Evolutionary conservation across 2,329 filamentous ascomycete species (phyloP).

Genomic region (Calonectria naviculata): DNA sequence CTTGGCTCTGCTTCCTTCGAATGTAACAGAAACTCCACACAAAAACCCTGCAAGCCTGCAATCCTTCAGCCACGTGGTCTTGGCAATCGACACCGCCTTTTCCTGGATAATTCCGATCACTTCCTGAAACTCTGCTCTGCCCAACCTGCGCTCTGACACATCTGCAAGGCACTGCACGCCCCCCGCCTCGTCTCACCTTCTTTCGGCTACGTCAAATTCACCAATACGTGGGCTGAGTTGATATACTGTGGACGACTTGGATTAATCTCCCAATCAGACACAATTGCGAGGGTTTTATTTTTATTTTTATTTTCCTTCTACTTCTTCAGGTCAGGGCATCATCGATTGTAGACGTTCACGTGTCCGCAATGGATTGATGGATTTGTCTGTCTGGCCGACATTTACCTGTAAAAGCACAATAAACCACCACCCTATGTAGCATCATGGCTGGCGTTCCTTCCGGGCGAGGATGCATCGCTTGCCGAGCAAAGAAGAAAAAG

Average conservation of each 20-base stretch:
- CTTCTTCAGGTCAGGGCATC: background rate
- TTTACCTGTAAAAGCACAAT: background rate
- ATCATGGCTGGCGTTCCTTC: background rate
- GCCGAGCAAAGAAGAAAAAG: constrained; percentile 3
- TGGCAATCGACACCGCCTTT: background rate
- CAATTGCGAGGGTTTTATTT: too few species aligned
- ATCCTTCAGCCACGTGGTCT: background rate
- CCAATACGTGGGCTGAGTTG: background rate
- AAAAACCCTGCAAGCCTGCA: background rate
- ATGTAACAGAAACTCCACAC: background rate
- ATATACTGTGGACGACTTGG: background rate
- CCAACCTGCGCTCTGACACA: background rate
- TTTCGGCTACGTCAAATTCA: background rate
- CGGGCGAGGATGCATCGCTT: background rate
- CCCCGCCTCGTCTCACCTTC: background rate
- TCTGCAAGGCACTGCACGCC: background rate
- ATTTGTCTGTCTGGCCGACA: background rate
- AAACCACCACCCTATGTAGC: background rate
- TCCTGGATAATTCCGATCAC: background rate
- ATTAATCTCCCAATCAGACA: too few species aligned
- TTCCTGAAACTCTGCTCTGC: background rate
- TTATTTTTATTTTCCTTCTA: too few species aligned
- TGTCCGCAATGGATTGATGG: background rate
- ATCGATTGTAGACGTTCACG: background rate
- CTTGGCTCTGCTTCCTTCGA: background rate